Base-by-base conservation (phyloP, 176 grass and related monocot species). In the Oryza meridionalis region DNA sequence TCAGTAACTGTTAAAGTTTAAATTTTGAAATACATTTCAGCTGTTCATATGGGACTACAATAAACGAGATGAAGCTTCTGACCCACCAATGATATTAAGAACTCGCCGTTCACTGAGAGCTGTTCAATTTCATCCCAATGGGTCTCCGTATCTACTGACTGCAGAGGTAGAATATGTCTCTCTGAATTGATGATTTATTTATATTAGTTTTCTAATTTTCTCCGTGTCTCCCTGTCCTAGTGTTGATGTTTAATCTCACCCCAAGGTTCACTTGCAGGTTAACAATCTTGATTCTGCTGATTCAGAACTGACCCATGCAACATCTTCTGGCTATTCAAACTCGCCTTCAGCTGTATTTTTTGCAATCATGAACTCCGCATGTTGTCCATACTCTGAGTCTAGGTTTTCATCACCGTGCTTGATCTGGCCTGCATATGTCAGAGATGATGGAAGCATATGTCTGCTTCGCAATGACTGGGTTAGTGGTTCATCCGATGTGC, bases 41-140 rank as follows among this genome's bases (percentile, higher is more conserved):
- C 49, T 99, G 88, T 92, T 92, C 89, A 91, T 99, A 79, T 99
- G 96, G 96, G 96, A 94, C 73, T 99, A 99, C 86, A 96, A 94
- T 81, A 95, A 92, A 77, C 82, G 90, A 92, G 90, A 85, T 51
- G 91, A 88, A 7, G 59, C 88, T 87, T 86, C 92, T 75, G n/a
- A 72, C 17, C 96, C 96, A 13, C 35, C 79, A 19, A 88, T 96
- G 62, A 87, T 99, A 87, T 84, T 99, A 67, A 99, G 45, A 87
- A 99, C 96, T 21, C 93, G 96, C 25, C 91, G 96, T 82, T 99
- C 96, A 12, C 87, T 99, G 84, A 96, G 96, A 91, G 96, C 96
- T 59, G 96, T 99, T 38, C 96, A 99, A 89, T 99, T 99, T 94
- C 96, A 99, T 72, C 96, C 96, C 2, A 91, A 92, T 80, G 93